Evolutionary conservation across 1,284 basidiomycete genomes (phyloP).

Genomic region (Calocybe gambosa): DNA sequence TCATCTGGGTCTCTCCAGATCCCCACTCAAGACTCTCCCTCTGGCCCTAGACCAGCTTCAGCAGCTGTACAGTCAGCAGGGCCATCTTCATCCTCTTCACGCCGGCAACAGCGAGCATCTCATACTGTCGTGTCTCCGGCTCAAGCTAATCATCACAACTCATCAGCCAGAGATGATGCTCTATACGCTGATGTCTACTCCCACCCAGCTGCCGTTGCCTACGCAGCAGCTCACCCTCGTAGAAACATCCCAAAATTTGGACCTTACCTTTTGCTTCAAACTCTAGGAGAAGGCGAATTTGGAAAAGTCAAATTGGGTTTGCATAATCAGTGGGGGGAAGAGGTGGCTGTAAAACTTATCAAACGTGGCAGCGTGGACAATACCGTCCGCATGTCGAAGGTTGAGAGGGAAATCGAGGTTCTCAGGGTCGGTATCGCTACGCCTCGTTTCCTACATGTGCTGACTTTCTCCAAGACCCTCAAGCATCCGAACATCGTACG

Average conservation of each 20-base stretch:
- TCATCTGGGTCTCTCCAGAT: conserved; percentile 23
- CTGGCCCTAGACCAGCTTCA: conserved; percentile 24
- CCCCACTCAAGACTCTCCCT: conserved; percentile 18
- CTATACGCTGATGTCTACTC: conserved; percentile 68
- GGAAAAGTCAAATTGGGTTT: conserved; percentile 99
- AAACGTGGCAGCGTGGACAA: conserved; percentile 89
- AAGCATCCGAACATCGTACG: conserved; percentile 99
- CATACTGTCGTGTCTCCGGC: conserved; percentile 31
- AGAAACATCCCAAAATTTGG: conserved; percentile 90
- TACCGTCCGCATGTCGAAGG: conserved; percentile 86
- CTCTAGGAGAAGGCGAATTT: conserved; percentile 97
- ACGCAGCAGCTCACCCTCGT: conserved; percentile 76
- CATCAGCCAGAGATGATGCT: conserved; percentile 20
- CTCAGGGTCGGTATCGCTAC: conserved; percentile 64
- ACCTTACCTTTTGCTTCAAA: conserved; percentile 91
- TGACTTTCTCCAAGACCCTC: conserved; percentile 53
- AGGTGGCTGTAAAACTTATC: conserved; percentile 99
- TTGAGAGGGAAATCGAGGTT: conserved; percentile 97
- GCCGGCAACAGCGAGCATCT: conserved; percentile 35
- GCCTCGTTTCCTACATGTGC: conserved; percentile 7
- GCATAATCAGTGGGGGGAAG: conserved; percentile 92
- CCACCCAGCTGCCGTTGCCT: conserved; percentile 85
- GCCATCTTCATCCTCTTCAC: conserved; percentile 21
- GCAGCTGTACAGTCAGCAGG: conserved; percentile 25
- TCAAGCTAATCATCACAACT: conserved; percentile 18